Conservation (phyloP, 805 yeast species). For the Saccharomycopsis sp. region DNA sequence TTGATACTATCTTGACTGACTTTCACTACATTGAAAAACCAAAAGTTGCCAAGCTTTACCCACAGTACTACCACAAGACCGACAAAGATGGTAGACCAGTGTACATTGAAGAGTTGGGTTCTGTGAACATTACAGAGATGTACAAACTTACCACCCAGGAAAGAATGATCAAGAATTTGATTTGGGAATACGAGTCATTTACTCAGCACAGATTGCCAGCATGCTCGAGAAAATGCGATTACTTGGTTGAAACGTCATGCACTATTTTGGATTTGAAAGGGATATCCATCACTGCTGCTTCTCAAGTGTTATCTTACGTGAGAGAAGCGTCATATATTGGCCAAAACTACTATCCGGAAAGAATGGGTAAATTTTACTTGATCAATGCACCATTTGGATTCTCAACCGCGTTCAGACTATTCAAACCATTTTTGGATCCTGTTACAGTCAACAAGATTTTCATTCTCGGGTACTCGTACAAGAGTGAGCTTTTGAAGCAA, state of each 20-base stretch:
- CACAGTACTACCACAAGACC: constrained; percentile 95
- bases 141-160: constrained; percentile 90
- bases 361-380: constrained; percentile 96
- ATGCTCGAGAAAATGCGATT: constrained; percentile 73
- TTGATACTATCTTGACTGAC: constrained; percentile 76
- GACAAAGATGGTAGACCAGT: constrained; percentile 97
- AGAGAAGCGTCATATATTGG: constrained; percentile 91
- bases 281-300: constrained; percentile 74
- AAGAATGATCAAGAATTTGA: constrained; percentile 90
- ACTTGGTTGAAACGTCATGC: constrained; percentile 88
- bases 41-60: constrained; percentile 78
- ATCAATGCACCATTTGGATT: constrained; percentile 98
- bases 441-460: constrained; percentile 93
- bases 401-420: constrained; percentile 82
- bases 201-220: constrained; percentile 83
- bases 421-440: constrained; percentile 93
- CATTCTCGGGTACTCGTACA: constrained; percentile 72
- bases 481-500: constrained; percentile 79
- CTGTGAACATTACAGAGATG: constrained; percentile 84
- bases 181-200: constrained; percentile 96
- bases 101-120: constrained; percentile 88
- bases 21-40: constrained; percentile 93
- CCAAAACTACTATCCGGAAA: constrained; percentile 96
- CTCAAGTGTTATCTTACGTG: constrained; percentile 79
- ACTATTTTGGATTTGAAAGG: constrained; percentile 94